A percentile compares a stretch with the other conserved stretches of the same genome.
phyloP scores from a whole-genome alignment of 2,329 filamentous ascomycete genomes.

The Venturia effusa region DNA sequence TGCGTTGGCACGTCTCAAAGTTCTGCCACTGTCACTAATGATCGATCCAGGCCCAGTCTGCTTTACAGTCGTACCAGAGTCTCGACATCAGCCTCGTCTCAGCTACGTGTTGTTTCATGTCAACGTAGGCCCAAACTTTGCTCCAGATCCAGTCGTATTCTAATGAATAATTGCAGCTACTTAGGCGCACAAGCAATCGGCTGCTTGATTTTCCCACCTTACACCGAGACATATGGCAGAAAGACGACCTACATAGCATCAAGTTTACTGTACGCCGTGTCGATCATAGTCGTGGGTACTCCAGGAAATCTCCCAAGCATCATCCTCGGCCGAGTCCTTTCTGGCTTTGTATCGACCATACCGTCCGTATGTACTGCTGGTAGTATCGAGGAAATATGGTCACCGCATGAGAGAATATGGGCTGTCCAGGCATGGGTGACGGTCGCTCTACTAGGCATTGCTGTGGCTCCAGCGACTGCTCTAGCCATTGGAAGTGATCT shows the following conservation, averaged over 20 bases:
- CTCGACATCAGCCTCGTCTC: not conserved
- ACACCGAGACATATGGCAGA: slow-evolving; percentile 3
- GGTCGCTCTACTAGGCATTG: not conserved
- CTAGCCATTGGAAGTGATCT: not conserved
- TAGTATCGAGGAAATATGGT: slow-evolving; percentile 6
- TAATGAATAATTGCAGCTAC: not conserved
- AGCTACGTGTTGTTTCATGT: not conserved
- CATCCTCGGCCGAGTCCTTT: not conserved
- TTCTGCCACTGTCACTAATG: not conserved
- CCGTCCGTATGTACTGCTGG: not conserved
- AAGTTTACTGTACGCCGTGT: not conserved
- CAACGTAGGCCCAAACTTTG: not conserved
- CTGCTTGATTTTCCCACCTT: not conserved
- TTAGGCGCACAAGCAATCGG: slow-evolving; percentile 2
- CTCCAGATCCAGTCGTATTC: not conserved
- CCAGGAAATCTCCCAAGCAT: not conserved
- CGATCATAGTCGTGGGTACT: not conserved
- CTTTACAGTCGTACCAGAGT: not conserved
- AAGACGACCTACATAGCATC: slow-evolving; percentile 1
- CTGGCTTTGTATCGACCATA: not conserved
- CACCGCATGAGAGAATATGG: not conserved
- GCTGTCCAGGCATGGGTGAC: not conserved
- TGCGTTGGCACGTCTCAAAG: not conserved
- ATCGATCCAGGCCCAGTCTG: not conserved
- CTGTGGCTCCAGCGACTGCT: not conserved